Evolutionary conservation across 805 yeast species (phyloP).

Genomic region (Ogataea pignaliae): DNA sequence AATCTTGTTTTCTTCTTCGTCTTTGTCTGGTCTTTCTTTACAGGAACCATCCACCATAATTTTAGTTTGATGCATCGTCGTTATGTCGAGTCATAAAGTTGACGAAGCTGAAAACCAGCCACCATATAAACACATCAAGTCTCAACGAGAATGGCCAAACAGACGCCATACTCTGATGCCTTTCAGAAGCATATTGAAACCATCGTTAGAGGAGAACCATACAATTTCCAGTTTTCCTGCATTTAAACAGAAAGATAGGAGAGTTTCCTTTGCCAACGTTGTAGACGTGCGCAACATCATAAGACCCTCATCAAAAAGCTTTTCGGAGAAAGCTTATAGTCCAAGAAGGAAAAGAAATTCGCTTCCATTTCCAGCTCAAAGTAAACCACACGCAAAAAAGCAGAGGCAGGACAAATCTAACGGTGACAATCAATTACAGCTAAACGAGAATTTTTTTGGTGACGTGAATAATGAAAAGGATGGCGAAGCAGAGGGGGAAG

Average conservation of each 20-base stretch:
- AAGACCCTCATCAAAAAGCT: conserved; percentile 35
- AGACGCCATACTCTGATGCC: conserved; percentile 35
- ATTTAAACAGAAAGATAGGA: conserved; percentile 32
- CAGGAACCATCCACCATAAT: too few relatives aligned
- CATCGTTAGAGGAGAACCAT: conserved; percentile 27
- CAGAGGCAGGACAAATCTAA: not conserved
- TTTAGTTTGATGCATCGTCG: too few relatives aligned
- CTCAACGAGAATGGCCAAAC: conserved; percentile 4
- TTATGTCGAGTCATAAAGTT: too few relatives aligned
- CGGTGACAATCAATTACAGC: not conserved
- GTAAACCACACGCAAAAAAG: conserved; percentile 1
- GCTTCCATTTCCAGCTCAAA: conserved; percentile 23
- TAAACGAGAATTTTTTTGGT: not conserved
- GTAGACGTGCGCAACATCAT: conserved; percentile 53
- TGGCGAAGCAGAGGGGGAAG: conserved; percentile 6
- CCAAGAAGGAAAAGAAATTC: conserved; percentile 27
- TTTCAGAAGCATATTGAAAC: conserved; percentile 36
- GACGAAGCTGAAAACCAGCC: too few relatives aligned
- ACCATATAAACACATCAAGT: too few relatives aligned
- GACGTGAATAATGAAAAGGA: conserved; percentile 1
- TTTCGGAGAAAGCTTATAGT: conserved; percentile 8
- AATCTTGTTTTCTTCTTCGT: too few relatives aligned
- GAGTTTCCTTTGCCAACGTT: conserved; percentile 77
- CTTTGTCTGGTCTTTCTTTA: too few relatives aligned
- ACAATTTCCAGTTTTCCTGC: conserved; percentile 36